phyloP scores from a whole-genome alignment of 2,329 filamentous ascomycete species.

The Knufia fluminis region DNA sequence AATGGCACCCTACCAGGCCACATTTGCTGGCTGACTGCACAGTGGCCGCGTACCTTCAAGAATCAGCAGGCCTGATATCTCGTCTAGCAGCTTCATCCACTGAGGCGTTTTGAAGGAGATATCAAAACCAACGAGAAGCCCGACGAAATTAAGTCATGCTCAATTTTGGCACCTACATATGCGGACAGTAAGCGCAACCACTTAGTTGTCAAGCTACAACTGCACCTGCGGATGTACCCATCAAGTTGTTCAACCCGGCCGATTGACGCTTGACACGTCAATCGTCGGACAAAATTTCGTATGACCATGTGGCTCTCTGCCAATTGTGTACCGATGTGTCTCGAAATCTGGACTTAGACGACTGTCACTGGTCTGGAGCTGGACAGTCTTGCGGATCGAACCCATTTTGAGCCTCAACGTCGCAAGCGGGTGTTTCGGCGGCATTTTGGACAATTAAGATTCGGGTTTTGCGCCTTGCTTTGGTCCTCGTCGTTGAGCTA shows the following conservation, averaged over 20 bases:
- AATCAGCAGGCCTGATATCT: too few relatives aligned
- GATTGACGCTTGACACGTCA: constrained; percentile 22
- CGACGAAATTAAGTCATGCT: not conserved
- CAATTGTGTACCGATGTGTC: not conserved
- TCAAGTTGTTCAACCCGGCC: not conserved
- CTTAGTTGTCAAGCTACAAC: constrained; percentile 10
- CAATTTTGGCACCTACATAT: constrained; percentile 2
- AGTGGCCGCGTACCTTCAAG: too few relatives aligned
- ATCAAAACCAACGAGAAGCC: not conserved
- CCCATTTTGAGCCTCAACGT: constrained; percentile 48
- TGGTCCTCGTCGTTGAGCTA: not conserved
- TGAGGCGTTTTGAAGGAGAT: not conserved
- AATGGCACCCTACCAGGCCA: too few relatives aligned
- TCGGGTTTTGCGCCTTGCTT: constrained; percentile 3
- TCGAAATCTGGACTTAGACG: not conserved
- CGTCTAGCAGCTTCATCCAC: not conserved
- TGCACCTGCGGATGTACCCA: constrained; percentile 10
- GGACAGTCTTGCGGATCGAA: constrained; percentile 61
- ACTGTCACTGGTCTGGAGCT: constrained; percentile 51
- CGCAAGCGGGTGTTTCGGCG: not conserved
- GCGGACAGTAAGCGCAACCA: constrained; percentile 4
- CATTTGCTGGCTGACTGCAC: too few relatives aligned
- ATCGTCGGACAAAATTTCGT: constrained; percentile 17
- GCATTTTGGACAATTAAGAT: not conserved
- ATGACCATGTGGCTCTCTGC: constrained; percentile 12